These are phyloP conservation scores for Agrocybe praecox DNA, from an alignment of 768 basidiomycete species.

Conservation along the genomic window DNA sequence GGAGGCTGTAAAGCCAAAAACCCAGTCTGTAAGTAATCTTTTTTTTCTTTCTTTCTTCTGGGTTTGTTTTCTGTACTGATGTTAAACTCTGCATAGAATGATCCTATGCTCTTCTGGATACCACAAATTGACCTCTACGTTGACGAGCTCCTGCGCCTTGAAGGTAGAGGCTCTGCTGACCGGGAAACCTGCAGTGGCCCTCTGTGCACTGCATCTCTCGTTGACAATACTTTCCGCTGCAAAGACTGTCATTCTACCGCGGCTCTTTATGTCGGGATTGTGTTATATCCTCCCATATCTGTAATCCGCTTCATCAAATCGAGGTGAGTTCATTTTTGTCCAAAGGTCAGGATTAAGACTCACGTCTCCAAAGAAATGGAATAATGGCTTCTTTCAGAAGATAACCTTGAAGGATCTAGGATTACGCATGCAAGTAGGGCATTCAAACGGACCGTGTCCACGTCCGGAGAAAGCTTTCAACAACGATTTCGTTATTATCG, in stretches of 20 bases:
- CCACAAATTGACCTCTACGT: slow-evolving; percentile 7
- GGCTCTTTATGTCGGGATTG: neutral
- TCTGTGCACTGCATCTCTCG: neutral
- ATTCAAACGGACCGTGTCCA: slow-evolving; percentile 15
- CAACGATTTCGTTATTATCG: slow-evolving; percentile 31
- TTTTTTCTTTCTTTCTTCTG: too few relatives aligned
- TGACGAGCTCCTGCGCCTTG: slow-evolving; percentile 4
- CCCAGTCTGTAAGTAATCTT: neutral
- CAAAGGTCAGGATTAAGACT: too few relatives aligned
- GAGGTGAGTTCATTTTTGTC: neutral
- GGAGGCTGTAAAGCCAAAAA: neutral
- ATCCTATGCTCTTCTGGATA: slow-evolving; percentile 3
- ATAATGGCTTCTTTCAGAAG: neutral
- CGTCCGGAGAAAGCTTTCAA: slow-evolving; percentile 5
- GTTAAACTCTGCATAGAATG: too few relatives aligned
- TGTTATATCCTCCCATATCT: neutral
- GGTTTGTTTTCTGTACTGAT: too few relatives aligned
- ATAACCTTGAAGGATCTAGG: slow-evolving; percentile 24
- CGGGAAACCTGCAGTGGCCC: neutral
- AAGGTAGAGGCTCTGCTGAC: neutral
- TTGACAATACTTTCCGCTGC: neutral
- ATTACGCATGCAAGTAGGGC: slow-evolving; percentile 27
- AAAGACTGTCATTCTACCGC: neutral
- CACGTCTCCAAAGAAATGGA: too few relatives aligned
- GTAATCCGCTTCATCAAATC: slow-evolving; percentile 6